Conservation (phyloP, 2,329 filamentous ascomycete genomes). For the Colletotrichum falcatum region DNA sequence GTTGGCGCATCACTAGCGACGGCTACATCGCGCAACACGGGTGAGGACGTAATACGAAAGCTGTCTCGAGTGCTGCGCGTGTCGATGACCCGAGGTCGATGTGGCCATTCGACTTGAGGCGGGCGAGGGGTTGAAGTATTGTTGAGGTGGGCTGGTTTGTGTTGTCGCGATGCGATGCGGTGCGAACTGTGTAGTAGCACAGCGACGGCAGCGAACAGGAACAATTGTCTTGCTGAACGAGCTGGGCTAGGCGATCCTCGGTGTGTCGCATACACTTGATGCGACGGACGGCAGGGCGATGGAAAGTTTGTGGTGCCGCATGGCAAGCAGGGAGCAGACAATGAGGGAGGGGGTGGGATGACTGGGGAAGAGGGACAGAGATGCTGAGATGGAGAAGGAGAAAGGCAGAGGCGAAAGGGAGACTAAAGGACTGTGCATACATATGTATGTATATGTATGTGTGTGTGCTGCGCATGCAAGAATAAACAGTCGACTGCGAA, state of each 20-base stretch:
- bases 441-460: background rate
- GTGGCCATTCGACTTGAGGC: background rate
- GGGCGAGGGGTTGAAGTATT: too few relatives aligned
- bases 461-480: conserved; percentile 13
- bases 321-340: conserved; percentile 15
- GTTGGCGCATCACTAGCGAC: conserved; percentile 16
- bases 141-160: background rate
- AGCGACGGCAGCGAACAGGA: background rate
- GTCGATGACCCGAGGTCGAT: background rate
- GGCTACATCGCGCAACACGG: conserved; percentile 1
- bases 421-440: background rate
- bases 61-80: background rate
- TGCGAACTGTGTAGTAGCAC: conserved; percentile 10
- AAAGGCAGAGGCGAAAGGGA: background rate
- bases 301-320: conserved; percentile 7
- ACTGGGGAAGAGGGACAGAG: conserved; percentile 8
- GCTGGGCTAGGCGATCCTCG: background rate
- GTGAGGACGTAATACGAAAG: background rate
- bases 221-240: background rate
- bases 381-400: background rate
- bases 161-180: background rate
- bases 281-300: conserved; percentile 10
- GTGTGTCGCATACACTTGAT: conserved; percentile 14
- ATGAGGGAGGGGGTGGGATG: background rate
- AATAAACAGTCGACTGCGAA: conserved; percentile 18